Evolutionary conservation across 2,329 filamentous ascomycete species (phyloP).

Genomic region (Dryadomyces sulphureus): DNA sequence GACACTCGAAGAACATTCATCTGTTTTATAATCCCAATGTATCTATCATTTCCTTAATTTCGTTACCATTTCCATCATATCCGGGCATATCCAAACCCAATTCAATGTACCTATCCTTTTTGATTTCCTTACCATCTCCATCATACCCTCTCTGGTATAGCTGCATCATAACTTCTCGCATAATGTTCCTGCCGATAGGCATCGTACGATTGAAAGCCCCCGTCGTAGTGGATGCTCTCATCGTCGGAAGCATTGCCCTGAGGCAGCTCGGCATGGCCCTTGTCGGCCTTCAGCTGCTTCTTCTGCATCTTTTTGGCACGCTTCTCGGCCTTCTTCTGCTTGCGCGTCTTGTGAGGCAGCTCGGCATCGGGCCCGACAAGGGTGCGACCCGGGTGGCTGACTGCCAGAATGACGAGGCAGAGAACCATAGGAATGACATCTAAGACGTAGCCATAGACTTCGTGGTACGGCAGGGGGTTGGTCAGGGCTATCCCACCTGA

Average conservation of each 20-base stretch:
- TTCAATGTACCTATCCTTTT: too few relatives aligned
- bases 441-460: slow-evolving; percentile 33
- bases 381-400: slow-evolving; percentile 32
- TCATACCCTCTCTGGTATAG: too few relatives aligned
- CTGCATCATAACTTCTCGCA: too few relatives aligned
- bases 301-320: slow-evolving; percentile 2
- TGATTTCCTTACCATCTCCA: too few relatives aligned
- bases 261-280: not conserved
- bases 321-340: slow-evolving; percentile 24
- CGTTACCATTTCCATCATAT: too few relatives aligned
- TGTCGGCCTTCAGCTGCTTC: slow-evolving; percentile 3
- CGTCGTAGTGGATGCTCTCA: not conserved
- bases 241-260: not conserved
- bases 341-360: slow-evolving; percentile 25
- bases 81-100: too few relatives aligned
- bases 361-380: slow-evolving; percentile 29
- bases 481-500: slow-evolving; percentile 24
- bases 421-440: slow-evolving; percentile 43
- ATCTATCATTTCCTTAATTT: too few relatives aligned
- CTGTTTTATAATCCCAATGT: too few relatives aligned
- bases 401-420: slow-evolving; percentile 23
- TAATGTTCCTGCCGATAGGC: not conserved
- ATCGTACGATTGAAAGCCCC: not conserved
- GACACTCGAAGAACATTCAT: too few relatives aligned
- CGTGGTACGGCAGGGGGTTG: slow-evolving; percentile 32